These are phyloP conservation scores for Fusarium heterosporum DNA, from an alignment of 2,329 filamentous ascomycete genomes.

Conservation along the genomic window DNA sequence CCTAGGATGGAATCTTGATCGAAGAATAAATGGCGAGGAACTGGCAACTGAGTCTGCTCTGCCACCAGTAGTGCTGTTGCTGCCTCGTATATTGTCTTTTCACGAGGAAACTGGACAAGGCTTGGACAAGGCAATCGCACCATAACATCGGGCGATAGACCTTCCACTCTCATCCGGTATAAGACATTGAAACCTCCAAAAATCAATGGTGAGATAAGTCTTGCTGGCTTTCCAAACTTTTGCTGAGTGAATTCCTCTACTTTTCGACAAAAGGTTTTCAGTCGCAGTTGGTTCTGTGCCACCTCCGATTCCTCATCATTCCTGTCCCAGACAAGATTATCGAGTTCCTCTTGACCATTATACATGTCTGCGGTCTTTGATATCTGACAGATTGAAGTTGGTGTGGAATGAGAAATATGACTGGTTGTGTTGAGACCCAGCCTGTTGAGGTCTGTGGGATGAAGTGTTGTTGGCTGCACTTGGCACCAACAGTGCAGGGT, in stretches of 20 bases:
- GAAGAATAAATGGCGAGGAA: conserved; percentile 17
- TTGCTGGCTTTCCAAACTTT: background rate
- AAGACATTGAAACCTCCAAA: conserved; percentile 36
- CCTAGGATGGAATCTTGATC: conserved; percentile 40
- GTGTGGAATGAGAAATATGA: no score
- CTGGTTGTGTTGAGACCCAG: no score
- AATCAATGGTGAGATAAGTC: conserved; percentile 3
- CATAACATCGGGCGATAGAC: conserved; percentile 5
- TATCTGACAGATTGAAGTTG: no score
- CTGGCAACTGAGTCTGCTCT: conserved; percentile 7
- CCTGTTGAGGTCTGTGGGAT: no score
- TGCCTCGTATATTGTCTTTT: conserved; percentile 29
- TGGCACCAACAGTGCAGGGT: no score
- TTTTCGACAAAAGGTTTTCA: conserved; percentile 1
- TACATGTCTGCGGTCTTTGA: background rate
- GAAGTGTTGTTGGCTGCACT: no score
- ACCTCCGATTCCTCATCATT: conserved; percentile 15
- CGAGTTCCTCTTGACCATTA: conserved; percentile 24
- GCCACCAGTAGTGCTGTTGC: conserved; percentile 21
- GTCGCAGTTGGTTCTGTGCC: conserved; percentile 6
- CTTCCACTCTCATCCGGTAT: conserved; percentile 24
- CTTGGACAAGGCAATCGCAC: conserved; percentile 26
- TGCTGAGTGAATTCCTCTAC: conserved; percentile 1
- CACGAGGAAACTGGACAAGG: conserved; percentile 24
- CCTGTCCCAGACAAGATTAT: conserved; percentile 31